Evolutionary conservation across 1,284 basidiomycete genomes (phyloP).

Genomic region (Baeospora myosura): DNA sequence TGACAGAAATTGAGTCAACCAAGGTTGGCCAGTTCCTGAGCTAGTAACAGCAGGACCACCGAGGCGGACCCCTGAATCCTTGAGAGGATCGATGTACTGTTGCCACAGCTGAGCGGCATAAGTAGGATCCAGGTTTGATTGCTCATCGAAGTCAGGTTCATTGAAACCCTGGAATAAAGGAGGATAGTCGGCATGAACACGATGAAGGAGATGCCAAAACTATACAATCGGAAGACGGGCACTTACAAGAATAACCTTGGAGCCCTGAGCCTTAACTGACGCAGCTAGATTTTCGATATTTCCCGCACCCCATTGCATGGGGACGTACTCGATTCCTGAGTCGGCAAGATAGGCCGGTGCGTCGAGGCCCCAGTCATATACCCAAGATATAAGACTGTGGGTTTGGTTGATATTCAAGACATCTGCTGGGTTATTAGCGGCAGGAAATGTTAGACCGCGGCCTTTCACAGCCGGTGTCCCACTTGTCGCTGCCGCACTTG

Average conservation of each 20-base stretch:
- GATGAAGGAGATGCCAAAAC: neutral
- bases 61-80: conserved; percentile 42
- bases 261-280: conserved; percentile 30
- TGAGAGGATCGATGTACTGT: conserved; percentile 54
- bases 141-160: conserved; percentile 53
- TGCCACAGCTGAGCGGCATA: conserved; percentile 56
- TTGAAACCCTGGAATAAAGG: conserved; percentile 48
- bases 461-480: no score
- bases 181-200: no score
- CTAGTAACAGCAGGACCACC: conserved; percentile 64
- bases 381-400: conserved; percentile 35
- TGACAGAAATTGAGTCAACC: conserved; percentile 46
- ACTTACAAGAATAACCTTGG: conserved; percentile 34
- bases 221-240: neutral
- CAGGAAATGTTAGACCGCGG: conserved; percentile 37
- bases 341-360: conserved; percentile 32
- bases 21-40: conserved; percentile 45
- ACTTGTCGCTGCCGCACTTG: no score
- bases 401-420: conserved; percentile 37
- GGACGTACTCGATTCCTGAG: conserved; percentile 36
- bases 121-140: conserved; percentile 53
- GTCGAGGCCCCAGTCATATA: conserved; percentile 39
- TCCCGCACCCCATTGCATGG: conserved; percentile 44
- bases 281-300: conserved; percentile 30
- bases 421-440: conserved; percentile 30